These are phyloP conservation scores for Lactifluus rugatus DNA, from an alignment of 768 basidiomycete species.

Conservation along the genomic window DNA sequence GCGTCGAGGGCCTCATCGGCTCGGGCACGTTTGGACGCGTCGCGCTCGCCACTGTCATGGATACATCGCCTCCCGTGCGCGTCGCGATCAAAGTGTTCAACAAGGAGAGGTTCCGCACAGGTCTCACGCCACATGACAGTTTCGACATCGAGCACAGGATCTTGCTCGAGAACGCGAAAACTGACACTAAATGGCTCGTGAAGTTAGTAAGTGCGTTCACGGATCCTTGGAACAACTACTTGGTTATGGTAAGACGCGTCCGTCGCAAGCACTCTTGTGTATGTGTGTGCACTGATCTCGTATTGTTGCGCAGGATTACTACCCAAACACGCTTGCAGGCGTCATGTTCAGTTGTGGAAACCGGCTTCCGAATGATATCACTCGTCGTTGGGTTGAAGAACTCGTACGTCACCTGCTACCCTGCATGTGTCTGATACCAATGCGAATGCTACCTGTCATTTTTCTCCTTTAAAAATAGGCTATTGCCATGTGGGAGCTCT, in stretches of 20 bases:
- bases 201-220: background rate
- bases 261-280: too few relatives aligned
- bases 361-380: background rate
- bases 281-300: too few relatives aligned
- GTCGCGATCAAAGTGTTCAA: constrained; percentile 12
- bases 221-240: constrained; percentile 9
- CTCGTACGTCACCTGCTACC: background rate
- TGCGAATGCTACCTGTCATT: background rate
- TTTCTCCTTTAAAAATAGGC: background rate
- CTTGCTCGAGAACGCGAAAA: background rate
- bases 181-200: background rate
- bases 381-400: constrained; percentile 8
- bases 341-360: background rate
- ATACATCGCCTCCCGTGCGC: background rate
- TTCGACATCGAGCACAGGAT: constrained; percentile 1
- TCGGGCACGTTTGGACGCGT: constrained; percentile 10
- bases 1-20: constrained; percentile 11
- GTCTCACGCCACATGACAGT: background rate
- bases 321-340: constrained; percentile 9
- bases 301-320: constrained; percentile 9
- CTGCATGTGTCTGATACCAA: background rate
- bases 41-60: constrained; percentile 1
- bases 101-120: background rate
- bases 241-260: constrained; percentile 7
- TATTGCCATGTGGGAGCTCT: constrained; percentile 26